phyloP scores from a whole-genome alignment of 2,329 filamentous ascomycete species.

The Paecilomyces fulvus region DNA sequence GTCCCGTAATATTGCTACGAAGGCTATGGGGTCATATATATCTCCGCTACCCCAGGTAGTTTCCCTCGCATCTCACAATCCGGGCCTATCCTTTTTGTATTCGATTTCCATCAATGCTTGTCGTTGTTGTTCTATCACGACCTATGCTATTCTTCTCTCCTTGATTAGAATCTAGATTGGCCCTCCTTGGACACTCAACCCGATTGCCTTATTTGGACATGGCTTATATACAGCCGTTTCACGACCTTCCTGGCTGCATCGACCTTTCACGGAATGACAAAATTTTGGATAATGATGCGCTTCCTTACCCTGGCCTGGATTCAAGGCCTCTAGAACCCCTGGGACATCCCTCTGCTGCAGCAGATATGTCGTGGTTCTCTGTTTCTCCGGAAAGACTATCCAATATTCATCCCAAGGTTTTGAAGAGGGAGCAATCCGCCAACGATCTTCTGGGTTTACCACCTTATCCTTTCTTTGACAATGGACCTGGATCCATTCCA shows the following conservation, averaged over 20 bases:
- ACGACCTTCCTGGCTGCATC: conserved; percentile 1
- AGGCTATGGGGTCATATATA: background rate
- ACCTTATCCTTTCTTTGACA: background rate
- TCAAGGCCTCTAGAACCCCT: background rate
- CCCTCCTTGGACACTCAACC: background rate
- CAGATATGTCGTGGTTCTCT: background rate
- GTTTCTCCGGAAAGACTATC: background rate
- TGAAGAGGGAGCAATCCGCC: background rate
- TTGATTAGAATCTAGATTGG: background rate
- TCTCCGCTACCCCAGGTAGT: background rate
- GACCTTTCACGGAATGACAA: background rate
- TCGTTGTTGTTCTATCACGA: background rate
- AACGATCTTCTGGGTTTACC: background rate
- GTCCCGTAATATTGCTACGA: background rate
- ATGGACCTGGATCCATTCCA: background rate
- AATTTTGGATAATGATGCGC: background rate
- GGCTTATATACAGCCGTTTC: conserved; percentile 1
- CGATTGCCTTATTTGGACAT: background rate
- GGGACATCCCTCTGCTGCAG: background rate
- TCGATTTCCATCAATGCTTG: background rate
- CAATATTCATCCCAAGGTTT: background rate
- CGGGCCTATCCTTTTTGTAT: background rate
- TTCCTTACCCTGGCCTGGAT: background rate
- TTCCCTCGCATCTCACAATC: background rate
- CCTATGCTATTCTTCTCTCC: background rate